Evolutionary conservation across 129 eudicot genomes (phyloP).

Genomic region (Scalesia atractyloides): DNA sequence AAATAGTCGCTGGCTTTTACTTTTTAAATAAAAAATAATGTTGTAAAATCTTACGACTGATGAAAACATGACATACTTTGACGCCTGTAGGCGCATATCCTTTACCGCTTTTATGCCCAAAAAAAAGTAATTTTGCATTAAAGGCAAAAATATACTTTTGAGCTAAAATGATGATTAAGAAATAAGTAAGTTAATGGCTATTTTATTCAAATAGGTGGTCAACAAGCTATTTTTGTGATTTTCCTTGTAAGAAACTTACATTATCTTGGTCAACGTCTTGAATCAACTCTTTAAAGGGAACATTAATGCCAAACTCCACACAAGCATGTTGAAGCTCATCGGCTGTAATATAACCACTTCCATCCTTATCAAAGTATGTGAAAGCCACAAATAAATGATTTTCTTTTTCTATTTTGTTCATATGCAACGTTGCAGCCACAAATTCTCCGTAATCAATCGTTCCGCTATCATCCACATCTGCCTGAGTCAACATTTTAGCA

Average conservation of each 20-base stretch:
- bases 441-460: slow-evolving; percentile 68
- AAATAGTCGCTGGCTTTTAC: no score
- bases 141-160: no score
- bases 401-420: slow-evolving; percentile 61
- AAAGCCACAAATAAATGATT: slow-evolving; percentile 63
- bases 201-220: no score
- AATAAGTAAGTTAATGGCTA: no score
- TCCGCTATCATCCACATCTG: slow-evolving; percentile 67
- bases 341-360: slow-evolving; percentile 65
- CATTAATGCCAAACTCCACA: slow-evolving; percentile 55
- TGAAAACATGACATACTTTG: no score
- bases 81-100: no score
- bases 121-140: no score
- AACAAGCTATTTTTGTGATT: no score
- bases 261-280: slow-evolving; percentile 65
- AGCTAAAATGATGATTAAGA: no score
- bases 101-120: no score
- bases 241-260: slow-evolving; percentile 33
- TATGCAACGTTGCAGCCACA: slow-evolving; percentile 71
- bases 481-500: slow-evolving; percentile 35
- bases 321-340: slow-evolving; percentile 80
- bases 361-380: slow-evolving; percentile 59
- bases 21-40: no score
- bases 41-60: no score
- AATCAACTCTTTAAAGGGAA: slow-evolving; percentile 56